These are phyloP conservation scores for Ceratocystis colombiana DNA, from an alignment of 2,329 filamentous ascomycete genomes.

Conservation along the genomic window DNA sequence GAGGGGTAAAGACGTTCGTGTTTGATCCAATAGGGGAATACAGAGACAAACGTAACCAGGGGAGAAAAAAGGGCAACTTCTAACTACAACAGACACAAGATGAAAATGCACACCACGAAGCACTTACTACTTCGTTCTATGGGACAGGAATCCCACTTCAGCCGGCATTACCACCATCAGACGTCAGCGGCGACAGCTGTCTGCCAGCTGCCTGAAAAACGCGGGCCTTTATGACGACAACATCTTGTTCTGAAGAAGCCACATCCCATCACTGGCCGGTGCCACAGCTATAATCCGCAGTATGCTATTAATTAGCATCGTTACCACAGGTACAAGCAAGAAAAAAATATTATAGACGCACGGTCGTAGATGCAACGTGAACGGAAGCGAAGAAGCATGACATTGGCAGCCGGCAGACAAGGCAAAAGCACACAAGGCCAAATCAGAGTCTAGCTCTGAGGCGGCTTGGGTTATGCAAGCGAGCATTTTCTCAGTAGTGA, in stretches of 20 bases:
- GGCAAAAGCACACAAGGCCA: not conserved
- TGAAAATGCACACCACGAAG: no score
- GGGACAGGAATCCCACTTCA: no score
- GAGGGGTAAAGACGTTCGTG: no score
- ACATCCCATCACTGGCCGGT: no score
- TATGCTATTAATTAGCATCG: not conserved
- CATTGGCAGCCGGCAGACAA: not conserved
- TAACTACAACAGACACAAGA: no score
- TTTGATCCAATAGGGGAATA: no score
- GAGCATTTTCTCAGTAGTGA: not conserved
- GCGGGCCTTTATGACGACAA: no score
- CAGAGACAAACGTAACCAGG: no score
- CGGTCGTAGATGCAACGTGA: not conserved
- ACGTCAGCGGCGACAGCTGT: not conserved
- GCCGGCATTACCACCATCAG: not conserved
- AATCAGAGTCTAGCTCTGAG: not conserved
- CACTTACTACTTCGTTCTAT: no score
- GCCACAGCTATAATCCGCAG: not conserved
- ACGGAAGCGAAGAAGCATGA: not conserved
- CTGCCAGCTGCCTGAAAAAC: not conserved
- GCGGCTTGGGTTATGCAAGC: not conserved
- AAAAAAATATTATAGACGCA: constrained; percentile 1
- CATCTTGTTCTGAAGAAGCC: not conserved
- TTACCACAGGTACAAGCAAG: no score
- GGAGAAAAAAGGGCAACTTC: no score